Conservation (phyloP, 768 basidiomycete species). For the Porphyrellus cyaneotinctus region DNA sequence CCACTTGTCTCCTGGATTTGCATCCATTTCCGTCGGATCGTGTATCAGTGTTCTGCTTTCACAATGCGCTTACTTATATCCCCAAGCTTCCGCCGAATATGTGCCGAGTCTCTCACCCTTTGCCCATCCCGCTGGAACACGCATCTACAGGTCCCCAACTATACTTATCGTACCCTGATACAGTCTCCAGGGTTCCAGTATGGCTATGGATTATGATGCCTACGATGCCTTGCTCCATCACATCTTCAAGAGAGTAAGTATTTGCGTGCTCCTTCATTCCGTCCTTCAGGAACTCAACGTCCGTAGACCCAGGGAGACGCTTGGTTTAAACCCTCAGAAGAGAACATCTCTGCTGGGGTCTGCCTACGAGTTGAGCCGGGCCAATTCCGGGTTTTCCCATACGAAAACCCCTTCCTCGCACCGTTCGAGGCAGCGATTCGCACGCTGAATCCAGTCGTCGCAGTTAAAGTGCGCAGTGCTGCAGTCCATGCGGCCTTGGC, state of each 20-base stretch:
- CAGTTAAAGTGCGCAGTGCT: conserved; percentile 75
- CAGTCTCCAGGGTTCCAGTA: conserved; percentile 1
- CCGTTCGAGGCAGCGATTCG: conserved; percentile 81
- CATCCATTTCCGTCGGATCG: conserved; percentile 1
- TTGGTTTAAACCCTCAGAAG: conserved; percentile 84
- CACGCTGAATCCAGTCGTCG: conserved; percentile 76
- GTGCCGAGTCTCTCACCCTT: not conserved
- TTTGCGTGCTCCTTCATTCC: not conserved
- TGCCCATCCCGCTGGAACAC: not conserved
- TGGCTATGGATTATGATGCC: conserved; percentile 58
- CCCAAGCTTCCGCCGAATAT: not conserved
- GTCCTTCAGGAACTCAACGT: not conserved
- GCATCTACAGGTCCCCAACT: not conserved
- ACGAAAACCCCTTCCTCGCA: conserved; percentile 74
- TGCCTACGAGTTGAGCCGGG: conserved; percentile 67
- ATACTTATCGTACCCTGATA: not conserved
- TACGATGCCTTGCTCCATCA: conserved; percentile 78
- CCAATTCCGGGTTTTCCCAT: conserved; percentile 78
- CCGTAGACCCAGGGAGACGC: conserved; percentile 73
- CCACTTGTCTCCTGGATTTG: not conserved
- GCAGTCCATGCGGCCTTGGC: conserved; percentile 76
- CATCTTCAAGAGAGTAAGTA: conserved; percentile 66
- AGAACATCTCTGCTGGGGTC: conserved; percentile 76
- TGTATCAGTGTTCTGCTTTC: not conserved
- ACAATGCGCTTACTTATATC: conserved; percentile 21